These are phyloP conservation scores for Russula earlei DNA, from an alignment of 768 basidiomycete species.

Conservation along the genomic window DNA sequence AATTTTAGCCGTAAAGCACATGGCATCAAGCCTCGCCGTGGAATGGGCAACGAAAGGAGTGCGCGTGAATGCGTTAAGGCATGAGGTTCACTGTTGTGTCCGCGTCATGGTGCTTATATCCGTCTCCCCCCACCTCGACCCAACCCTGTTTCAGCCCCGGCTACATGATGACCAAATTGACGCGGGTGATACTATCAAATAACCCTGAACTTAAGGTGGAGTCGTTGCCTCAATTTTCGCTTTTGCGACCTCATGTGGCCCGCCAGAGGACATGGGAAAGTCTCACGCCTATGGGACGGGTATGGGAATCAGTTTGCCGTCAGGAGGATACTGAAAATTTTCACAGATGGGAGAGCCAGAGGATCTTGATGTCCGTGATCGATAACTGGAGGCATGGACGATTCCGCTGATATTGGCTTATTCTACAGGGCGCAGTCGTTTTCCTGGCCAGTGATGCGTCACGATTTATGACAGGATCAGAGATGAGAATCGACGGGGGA, in stretches of 20 bases:
- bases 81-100: background rate
- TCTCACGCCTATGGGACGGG: conserved; percentile 79
- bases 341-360: conserved; percentile 89
- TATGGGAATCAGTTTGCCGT: conserved; percentile 28
- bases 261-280: conserved; percentile 75
- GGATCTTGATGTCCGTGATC: conserved; percentile 58
- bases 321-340: background rate
- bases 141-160: conserved; percentile 51
- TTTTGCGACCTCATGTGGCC: conserved; percentile 4
- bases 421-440: conserved; percentile 68
- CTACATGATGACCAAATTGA: conserved; percentile 90
- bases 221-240: conserved; percentile 6
- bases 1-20: conserved; percentile 72
- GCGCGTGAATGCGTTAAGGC: conserved; percentile 78
- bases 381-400: conserved; percentile 19
- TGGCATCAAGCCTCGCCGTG: conserved; percentile 86
- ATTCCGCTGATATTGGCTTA: background rate
- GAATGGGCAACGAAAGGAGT: conserved; percentile 92
- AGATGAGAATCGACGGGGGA: conserved; percentile 82
- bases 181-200: conserved; percentile 68
- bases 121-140: background rate
- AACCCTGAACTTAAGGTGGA: conserved; percentile 67
- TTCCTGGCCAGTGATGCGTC: conserved; percentile 87
- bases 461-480: conserved; percentile 81
- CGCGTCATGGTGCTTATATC: conserved; percentile 1